Base-by-base conservation (phyloP, 148 eudicot species). In the Polygonum maritimum region DNA sequence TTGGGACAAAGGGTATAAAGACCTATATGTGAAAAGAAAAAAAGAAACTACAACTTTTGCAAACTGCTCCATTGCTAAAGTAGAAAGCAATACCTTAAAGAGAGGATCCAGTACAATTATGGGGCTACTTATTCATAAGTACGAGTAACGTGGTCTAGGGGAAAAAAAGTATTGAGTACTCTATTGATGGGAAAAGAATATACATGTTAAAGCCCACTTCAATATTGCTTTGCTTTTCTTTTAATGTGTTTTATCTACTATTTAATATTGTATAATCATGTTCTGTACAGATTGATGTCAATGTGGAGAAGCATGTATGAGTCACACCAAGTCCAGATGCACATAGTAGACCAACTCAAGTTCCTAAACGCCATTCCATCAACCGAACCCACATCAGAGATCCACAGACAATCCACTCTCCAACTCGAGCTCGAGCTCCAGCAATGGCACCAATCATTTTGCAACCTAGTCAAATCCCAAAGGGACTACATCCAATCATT, bases 301-400 rank as follows among this genome's bases (percentile, higher is more conserved):
- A 95, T 95, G 98, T 95, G 98, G 98, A 90, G 96, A 80, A 90
- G 92, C 85, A 89, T 90, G 87, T 90, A 92, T 31, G 96, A 95
- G 82, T 87, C 84, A 78, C 97, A 95, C 82, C 98, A 95, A 77
- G 98, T 90, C 78, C 97, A 95, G 69, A 86, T 79, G 63, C 92
- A 92, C 91, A 95, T 95, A 74, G 98, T 92, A 40, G 93, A 89
- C 81, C 98, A 90, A 83, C 92, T 95, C 78, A 95, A 90, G 81
- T 90, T 80, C 80, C 92, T 92, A 38, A 84, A 86, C 60, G 77
- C 84, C 47, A 75, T 85, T 10, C 89, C 98, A 40, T 90, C 97
- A 1, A 77, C 74, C 1, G 85, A 88, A n/a, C 91, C 97, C 12
- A 95, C 98, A 10, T 88, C 94, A 2, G 97, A 95, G 77, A 84